Base-by-base conservation (phyloP, 2,329 filamentous ascomycete genomes). In the Botryotinia narcissicola region DNA sequence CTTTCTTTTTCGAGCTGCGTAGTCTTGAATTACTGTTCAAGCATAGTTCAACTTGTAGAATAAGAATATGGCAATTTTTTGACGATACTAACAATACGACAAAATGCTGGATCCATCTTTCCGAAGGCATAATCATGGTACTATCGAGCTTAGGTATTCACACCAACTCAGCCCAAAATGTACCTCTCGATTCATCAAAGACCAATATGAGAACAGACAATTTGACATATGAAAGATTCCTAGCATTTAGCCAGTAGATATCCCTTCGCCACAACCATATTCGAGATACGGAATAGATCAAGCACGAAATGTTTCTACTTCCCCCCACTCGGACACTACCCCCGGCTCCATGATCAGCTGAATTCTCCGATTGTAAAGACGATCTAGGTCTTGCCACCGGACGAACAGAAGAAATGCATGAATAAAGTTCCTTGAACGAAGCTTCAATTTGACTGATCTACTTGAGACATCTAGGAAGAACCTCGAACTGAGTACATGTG, bases 261-360 rank as follows among this genome's bases (percentile, higher is more conserved):
- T 29, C 6, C 14, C 25, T 66, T 48, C 20, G 44, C 63, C 63
- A 66, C 63, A 25, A 14, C 29, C 63, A 29, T 20, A 66, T 48
- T 48, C 22, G 22, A 66, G 29, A 35, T 35, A 66, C 29, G 16
- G 48, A 66, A 35, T 25, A 25, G 22, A 48, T 66, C 63, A 66
- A 66, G 42, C 63, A 66, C 44, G 44, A 48, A 44, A 66, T 48
- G 63, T 66, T 48, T 35, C 44, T 20, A 48, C 63, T 46, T 64
- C 29, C 22, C n/a, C 22, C 20, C 42, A 46, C 62, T 48, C 29
- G 29, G 63, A 66, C 37, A 35, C 10, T 48, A 29, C 16, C 63
- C 44, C 29, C 29, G 6, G 29, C 14, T 48, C 44, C 63, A 37
- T 35, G n/a, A 66, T 48, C 63, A 48, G 44, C 63, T 66, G 63